Conservation (phyloP, 805 yeast genomes). For the Ogataea allantospora region DNA sequence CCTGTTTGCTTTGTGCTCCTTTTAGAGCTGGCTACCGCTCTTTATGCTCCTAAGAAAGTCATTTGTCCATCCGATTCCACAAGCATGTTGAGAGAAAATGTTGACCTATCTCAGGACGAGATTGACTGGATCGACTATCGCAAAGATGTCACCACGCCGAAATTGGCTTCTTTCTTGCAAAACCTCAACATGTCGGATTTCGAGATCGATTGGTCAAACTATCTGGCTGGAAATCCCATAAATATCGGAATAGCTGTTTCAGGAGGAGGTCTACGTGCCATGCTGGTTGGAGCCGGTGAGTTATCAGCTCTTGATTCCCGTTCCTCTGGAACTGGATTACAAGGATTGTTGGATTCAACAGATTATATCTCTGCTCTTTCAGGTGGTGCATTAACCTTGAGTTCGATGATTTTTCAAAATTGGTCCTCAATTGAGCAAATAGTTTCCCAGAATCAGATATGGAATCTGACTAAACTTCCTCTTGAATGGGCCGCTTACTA, state of each 20-base stretch:
- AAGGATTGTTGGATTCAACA: constrained; percentile 67
- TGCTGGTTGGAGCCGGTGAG: constrained; percentile 80
- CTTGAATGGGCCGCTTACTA: constrained; percentile 47
- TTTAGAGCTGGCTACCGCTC: not conserved
- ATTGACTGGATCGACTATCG: constrained; percentile 47
- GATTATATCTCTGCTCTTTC: constrained; percentile 74
- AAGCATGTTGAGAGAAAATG: not conserved
- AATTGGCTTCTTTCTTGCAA: constrained; percentile 44
- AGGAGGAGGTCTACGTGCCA: constrained; percentile 88
- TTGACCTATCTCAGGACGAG: not conserved
- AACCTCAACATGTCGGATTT: constrained; percentile 45
- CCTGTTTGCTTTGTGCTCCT: not conserved
- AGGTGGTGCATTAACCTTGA: constrained; percentile 77
- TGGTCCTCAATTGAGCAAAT: constrained; percentile 67
- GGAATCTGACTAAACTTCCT: constrained; percentile 64
- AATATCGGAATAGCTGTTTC: constrained; percentile 58
- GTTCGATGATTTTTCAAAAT: constrained; percentile 64
- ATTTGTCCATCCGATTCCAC: not conserved
- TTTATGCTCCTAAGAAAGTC: not conserved
- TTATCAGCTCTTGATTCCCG: constrained; percentile 75
- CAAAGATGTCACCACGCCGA: constrained; percentile 40
- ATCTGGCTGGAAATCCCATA: constrained; percentile 33
- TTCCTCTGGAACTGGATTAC: constrained; percentile 36
- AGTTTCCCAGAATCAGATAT: constrained; percentile 42
- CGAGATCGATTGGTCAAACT: constrained; percentile 39